Conservation (phyloP, 148 eudicot genomes). For the Diospyros kaki region DNA sequence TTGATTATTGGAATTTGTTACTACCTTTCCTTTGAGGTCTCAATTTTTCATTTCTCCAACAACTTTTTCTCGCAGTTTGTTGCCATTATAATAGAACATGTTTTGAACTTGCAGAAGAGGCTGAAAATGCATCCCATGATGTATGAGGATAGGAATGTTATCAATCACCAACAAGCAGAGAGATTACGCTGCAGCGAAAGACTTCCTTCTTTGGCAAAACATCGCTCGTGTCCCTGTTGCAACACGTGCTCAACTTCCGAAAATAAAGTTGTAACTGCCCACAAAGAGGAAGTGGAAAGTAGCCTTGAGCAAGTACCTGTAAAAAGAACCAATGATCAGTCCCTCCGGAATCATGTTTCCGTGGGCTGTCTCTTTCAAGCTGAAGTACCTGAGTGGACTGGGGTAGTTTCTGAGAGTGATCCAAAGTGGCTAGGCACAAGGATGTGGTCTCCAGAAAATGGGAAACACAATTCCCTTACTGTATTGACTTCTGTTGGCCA, state of each 20-base stretch:
- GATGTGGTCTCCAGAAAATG: slow-evolving; percentile 54
- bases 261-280: slow-evolving; percentile 13
- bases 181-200: slow-evolving; percentile 58
- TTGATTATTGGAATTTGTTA: background rate
- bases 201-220: slow-evolving; percentile 34
- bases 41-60: background rate
- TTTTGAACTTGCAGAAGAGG: slow-evolving; percentile 48
- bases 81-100: slow-evolving; percentile 6
- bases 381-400: slow-evolving; percentile 63
- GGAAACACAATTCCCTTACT: slow-evolving; percentile 3
- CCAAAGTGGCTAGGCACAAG: slow-evolving; percentile 80
- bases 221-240: slow-evolving; percentile 46
- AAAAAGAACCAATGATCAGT: slow-evolving; percentile 18
- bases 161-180: slow-evolving; percentile 30
- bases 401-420: slow-evolving; percentile 43
- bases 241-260: slow-evolving; percentile 26
- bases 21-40: background rate
- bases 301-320: slow-evolving; percentile 18
- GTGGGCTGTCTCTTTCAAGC: slow-evolving; percentile 72
- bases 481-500: slow-evolving; percentile 23
- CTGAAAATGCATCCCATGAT: slow-evolving; percentile 62
- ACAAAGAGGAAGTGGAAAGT: slow-evolving; percentile 15
- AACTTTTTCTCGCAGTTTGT: background rate
- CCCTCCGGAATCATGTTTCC: slow-evolving; percentile 30
- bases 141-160: slow-evolving; percentile 45